Evolutionary conservation across 208 protist species (phyloP).

Genomic region (Trypanosoma cruzi): DNA sequence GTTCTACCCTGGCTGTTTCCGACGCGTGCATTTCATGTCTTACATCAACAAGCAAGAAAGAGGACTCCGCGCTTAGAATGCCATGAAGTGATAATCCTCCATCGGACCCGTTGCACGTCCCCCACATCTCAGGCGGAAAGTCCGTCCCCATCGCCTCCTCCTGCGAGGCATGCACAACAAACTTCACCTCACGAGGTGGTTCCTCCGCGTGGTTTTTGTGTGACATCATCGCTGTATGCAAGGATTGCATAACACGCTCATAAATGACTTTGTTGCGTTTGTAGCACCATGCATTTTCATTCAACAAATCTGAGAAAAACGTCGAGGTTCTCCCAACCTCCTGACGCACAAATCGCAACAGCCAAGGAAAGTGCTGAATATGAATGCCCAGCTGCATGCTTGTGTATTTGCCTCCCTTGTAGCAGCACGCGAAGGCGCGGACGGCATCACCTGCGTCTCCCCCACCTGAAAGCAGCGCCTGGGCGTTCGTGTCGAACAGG

Average conservation of each 20-base stretch:
- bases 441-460: slow-evolving; percentile 69
- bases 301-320: slow-evolving; percentile 10
- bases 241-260: slow-evolving; percentile 8
- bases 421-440: slow-evolving; percentile 56
- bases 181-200: not conserved
- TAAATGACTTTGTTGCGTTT: slow-evolving; percentile 39
- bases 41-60: not conserved
- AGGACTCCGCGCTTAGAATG: slow-evolving; percentile 3
- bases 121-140: slow-evolving; percentile 27
- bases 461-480: slow-evolving; percentile 42
- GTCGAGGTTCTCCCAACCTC: slow-evolving; percentile 19
- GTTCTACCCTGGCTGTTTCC: not conserved
- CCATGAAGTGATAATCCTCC: slow-evolving; percentile 27
- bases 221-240: not conserved
- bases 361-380: slow-evolving; percentile 64
- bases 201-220: not conserved
- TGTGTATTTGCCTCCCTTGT: slow-evolving; percentile 32
- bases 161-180: slow-evolving; percentile 29
- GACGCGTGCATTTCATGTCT: not conserved
- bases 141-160: slow-evolving; percentile 24
- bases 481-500: slow-evolving; percentile 38
- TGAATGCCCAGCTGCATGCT: slow-evolving; percentile 72
- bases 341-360: slow-evolving; percentile 52
- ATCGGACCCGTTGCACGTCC: not conserved
- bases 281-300: not conserved